These are phyloP conservation scores for Rhizopus stolonifer DNA, from an alignment of 371 early-diverging fungal species.

Conservation along the genomic window DNA sequence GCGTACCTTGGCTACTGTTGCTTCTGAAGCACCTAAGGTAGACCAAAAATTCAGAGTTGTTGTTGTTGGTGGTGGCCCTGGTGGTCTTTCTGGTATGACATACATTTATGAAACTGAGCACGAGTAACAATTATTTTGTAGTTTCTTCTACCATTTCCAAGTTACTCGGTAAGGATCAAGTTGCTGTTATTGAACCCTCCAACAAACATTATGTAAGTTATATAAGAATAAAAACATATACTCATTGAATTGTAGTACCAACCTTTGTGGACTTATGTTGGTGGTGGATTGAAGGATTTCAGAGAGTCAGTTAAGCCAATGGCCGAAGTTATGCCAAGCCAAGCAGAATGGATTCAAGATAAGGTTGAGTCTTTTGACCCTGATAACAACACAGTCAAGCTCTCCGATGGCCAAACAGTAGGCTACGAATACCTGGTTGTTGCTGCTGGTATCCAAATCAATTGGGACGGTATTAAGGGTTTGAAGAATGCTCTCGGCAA, in stretches of 20 bases:
- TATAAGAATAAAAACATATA: not conserved
- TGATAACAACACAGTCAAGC: slow-evolving; percentile 63
- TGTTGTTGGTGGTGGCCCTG: slow-evolving; percentile 69
- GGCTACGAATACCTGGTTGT: slow-evolving; percentile 88
- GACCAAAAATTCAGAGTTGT: slow-evolving; percentile 60
- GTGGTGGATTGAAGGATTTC: slow-evolving; percentile 82
- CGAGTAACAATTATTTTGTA: too few species aligned
- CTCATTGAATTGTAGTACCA: slow-evolving; percentile 61
- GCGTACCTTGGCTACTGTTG: slow-evolving; percentile 36
- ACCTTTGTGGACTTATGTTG: slow-evolving; percentile 89
- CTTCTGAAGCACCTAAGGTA: slow-evolving; percentile 17
- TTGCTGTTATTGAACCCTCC: slow-evolving; percentile 83
- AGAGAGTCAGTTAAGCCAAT: slow-evolving; percentile 68
- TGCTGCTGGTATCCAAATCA: slow-evolving; percentile 81
- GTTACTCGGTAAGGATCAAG: slow-evolving; percentile 64
- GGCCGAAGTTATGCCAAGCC: slow-evolving; percentile 65
- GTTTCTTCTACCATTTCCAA: slow-evolving; percentile 66
- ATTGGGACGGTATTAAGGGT: slow-evolving; percentile 81
- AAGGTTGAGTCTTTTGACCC: slow-evolving; percentile 71
- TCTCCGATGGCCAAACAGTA: slow-evolving; percentile 66
- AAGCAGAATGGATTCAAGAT: slow-evolving; percentile 78
- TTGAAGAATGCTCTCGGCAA: slow-evolving; percentile 75
- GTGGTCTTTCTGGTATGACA: slow-evolving; percentile 57
- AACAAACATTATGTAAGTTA: slow-evolving; percentile 70
- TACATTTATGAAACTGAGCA: not conserved